Conservation (phyloP, 192 early-diverging fungal genomes). For the Coemansia sp. region DNA sequence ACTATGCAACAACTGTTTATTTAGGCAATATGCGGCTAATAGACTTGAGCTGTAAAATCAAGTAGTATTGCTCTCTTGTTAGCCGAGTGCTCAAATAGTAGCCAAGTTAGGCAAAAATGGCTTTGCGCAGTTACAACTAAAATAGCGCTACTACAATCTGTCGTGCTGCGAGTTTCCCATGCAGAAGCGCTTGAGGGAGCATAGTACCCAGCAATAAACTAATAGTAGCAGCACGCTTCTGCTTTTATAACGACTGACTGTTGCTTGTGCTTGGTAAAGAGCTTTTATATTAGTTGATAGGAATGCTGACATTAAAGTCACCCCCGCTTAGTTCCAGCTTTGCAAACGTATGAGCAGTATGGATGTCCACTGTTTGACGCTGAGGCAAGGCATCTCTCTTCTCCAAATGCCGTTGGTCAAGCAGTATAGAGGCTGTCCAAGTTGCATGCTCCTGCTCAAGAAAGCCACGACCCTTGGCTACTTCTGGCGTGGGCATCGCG, state of each 20-base stretch:
- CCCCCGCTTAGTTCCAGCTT: conserved; percentile 13
- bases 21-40: neutral
- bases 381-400: neutral
- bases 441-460: neutral
- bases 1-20: neutral
- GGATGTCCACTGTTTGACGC: neutral
- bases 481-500: conserved; percentile 31
- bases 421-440: neutral
- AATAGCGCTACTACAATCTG: neutral
- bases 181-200: neutral
- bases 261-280: neutral
- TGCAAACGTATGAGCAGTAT: neutral
- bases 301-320: conserved; percentile 43
- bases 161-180: neutral
- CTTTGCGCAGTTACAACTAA: neutral
- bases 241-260: neutral
- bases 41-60: neutral
- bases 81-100: neutral
- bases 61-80: neutral
- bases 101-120: neutral
- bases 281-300: conserved; percentile 8
- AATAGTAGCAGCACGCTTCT: neutral
- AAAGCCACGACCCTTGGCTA: neutral
- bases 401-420: neutral
- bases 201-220: neutral